Base-by-base conservation (phyloP, 805 yeast species). In the Metschnikowia kofuensis region DNA sequence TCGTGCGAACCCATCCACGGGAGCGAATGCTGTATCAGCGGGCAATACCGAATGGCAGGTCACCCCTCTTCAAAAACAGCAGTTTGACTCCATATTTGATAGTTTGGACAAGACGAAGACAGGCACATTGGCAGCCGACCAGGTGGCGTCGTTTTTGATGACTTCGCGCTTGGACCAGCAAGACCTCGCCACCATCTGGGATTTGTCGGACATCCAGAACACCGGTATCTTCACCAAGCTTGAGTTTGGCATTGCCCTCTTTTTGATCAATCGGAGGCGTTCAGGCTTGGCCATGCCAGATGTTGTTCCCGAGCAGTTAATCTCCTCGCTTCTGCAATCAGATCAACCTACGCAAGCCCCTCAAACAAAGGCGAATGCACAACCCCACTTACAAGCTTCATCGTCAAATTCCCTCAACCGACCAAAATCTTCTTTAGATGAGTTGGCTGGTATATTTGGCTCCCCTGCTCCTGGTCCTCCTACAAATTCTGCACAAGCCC, bases 181-280 rank as follows among this genome's bases (percentile, higher is more conserved):
- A 44, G 83, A 82, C 16, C 77, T 94, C 53, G 99, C 98, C 1
- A 71, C 82, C 26, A 83, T 92, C 38, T 94, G 99, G 99, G 99
- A 94, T 68, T 75, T 94, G 57, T 82, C 98, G 9, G 97, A 94
- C 65, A 78, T 89, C 53, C 86, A 88, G 56, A 89, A 89, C 66
- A 82, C 87, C 39, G 97, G 97, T 27, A 78, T 78, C 38, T 89
- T 94, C 62, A 77, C 88, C 42, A 82, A 79, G 59, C 75, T 81
- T 55, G 99, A 94, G 65, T 94, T 94, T 66, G 84, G 95, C 2
- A 85, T 94, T 62, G 97, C 98, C 14, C 85, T 94, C 89, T 92
- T 85, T 63, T 78, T 94, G 56, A 94, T 94, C 8, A 95, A 90
- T 68, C 87, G 85, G 67, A 85, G 80, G 60, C 74, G 91, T 50